These are phyloP conservation scores for Citrullus colocynthis DNA, from an alignment of 306 rosid genomes.

Conservation along the genomic window DNA sequence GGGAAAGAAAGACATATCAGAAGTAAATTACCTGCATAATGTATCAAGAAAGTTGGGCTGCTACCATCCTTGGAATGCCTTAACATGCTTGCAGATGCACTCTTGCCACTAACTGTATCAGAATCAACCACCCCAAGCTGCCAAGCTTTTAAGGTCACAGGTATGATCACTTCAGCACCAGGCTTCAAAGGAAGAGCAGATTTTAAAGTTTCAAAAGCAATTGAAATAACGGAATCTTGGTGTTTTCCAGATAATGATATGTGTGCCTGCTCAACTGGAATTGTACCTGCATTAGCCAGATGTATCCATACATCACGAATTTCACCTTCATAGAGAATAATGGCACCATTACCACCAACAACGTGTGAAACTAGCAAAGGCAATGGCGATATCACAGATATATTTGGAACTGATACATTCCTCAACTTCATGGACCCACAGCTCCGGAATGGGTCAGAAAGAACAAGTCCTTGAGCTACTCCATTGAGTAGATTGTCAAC, in stretches of 20 bases:
- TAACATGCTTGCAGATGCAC: slow-evolving; percentile 33
- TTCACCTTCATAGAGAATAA: slow-evolving; percentile 90
- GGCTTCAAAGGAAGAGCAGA: slow-evolving; percentile 81
- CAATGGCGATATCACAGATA: slow-evolving; percentile 66
- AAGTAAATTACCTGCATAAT: slow-evolving; percentile 66
- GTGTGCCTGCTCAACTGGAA: slow-evolving; percentile 86
- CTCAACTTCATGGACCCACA: slow-evolving; percentile 87
- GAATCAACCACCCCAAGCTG: slow-evolving; percentile 49
- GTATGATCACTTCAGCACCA: slow-evolving; percentile 86
- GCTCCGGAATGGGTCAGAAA: slow-evolving; percentile 92
- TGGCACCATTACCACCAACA: slow-evolving; percentile 92
- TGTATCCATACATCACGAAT: slow-evolving; percentile 78
- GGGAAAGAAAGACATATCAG: not conserved
- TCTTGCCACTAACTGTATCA: slow-evolving; percentile 47
- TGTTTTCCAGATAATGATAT: slow-evolving; percentile 83
- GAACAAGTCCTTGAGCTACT: slow-evolving; percentile 90
- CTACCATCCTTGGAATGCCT: slow-evolving; percentile 71
- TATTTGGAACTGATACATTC: slow-evolving; percentile 64
- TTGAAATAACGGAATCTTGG: slow-evolving; percentile 73
- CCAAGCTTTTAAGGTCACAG: slow-evolving; percentile 90
- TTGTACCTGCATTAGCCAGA: slow-evolving; percentile 94
- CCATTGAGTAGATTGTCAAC: slow-evolving; percentile 96
- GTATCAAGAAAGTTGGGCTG: slow-evolving; percentile 69
- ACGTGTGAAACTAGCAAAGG: slow-evolving; percentile 71
- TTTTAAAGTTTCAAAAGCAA: slow-evolving; percentile 60